phyloP scores from a whole-genome alignment of 768 basidiomycete species.

The Kondoa subrosea region DNA sequence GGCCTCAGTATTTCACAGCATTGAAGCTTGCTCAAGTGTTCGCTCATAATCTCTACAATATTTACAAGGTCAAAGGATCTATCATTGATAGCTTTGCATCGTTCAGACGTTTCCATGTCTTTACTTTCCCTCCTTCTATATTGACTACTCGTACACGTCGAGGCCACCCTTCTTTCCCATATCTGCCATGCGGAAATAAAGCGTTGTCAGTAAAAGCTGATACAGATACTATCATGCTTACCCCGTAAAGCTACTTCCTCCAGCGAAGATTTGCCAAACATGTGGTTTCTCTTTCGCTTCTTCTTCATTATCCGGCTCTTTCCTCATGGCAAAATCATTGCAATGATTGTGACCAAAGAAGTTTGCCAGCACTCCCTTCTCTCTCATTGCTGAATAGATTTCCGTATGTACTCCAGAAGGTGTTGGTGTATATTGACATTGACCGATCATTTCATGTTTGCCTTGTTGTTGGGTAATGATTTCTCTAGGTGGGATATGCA shows the following conservation, averaged over 20 bases:
- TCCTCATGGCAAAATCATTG: neutral
- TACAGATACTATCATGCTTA: neutral
- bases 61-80: too few species aligned
- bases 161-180: neutral
- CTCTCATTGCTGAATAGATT: neutral
- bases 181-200: neutral
- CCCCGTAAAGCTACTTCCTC: neutral
- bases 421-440: neutral
- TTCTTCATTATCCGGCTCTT: neutral
- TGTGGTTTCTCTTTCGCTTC: neutral
- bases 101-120: slow-evolving; percentile 2
- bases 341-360: slow-evolving; percentile 2
- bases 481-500: neutral
- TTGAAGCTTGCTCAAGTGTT: too few species aligned
- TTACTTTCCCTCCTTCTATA: neutral
- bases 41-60: too few species aligned
- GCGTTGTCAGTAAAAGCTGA: neutral
- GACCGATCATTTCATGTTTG: neutral
- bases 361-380: neutral
- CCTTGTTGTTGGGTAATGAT: neutral
- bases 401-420: neutral
- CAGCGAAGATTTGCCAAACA: neutral
- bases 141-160: neutral
- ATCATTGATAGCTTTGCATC: neutral
- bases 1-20: too few species aligned